A percentile compares a stretch with the other conserved stretches of the same genome.
phyloP scores from a whole-genome alignment of 768 basidiomycete genomes.

The Phaeotremella fagi region DNA sequence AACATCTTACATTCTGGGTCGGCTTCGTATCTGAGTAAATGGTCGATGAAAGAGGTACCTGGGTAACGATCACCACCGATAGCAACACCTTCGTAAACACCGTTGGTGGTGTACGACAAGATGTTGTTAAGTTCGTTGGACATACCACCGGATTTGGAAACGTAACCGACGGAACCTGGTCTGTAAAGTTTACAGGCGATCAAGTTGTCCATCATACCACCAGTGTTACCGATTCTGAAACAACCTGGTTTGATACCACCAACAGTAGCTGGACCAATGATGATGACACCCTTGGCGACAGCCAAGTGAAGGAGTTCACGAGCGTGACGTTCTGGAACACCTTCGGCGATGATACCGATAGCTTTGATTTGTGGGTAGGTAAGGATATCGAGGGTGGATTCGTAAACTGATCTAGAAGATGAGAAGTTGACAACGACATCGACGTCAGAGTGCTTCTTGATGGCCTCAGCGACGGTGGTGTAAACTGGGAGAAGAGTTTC shows the following conservation, averaged over 20 bases:
- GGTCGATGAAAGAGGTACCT: constrained; percentile 97
- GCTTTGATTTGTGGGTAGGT: constrained; percentile 63
- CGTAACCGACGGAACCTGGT: constrained; percentile 93
- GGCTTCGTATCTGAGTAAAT: constrained; percentile 91
- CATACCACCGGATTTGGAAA: constrained; percentile 99
- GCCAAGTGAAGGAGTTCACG: constrained; percentile 91
- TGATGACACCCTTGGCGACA: constrained; percentile 75
- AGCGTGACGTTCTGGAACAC: constrained; percentile 96
- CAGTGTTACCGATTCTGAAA: constrained; percentile 99
- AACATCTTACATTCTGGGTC: constrained; percentile 99
- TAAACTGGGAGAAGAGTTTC: constrained; percentile 98
- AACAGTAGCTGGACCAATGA: constrained; percentile 95
- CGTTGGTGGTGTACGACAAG: constrained; percentile 89
- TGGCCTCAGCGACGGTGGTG: constrained; percentile 83
- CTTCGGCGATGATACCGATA: constrained; percentile 94
- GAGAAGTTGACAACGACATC: constrained; percentile 99
- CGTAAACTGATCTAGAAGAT: constrained; percentile 85
- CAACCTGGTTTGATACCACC: constrained; percentile 99
- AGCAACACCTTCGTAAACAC: constrained; percentile 99
- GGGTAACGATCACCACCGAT: constrained; percentile 99
- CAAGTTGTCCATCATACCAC: constrained; percentile 99
- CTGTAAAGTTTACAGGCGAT: constrained; percentile 98
- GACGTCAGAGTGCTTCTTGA: constrained; percentile 89
- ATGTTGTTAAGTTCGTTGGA: constrained; percentile 99
- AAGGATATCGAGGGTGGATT: constrained; percentile 87